Evolutionary conservation across 2,329 filamentous ascomycete species (phyloP), one percentile per base, ranked within the genome.

Genomic region (Colletotrichum navitas): DNA sequence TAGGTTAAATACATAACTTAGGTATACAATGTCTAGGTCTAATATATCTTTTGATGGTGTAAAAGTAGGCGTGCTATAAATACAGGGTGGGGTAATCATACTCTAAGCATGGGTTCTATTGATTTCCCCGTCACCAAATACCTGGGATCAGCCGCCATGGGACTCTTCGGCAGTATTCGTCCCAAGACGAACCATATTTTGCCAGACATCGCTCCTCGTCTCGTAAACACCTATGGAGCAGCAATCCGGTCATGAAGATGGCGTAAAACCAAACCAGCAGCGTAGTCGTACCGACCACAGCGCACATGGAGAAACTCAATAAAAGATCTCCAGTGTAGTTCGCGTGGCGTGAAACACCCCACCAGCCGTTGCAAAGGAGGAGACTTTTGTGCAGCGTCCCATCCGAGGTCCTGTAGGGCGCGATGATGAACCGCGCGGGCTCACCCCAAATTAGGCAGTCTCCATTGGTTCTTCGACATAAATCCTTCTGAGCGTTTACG

Each of bases 131-230:
- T 29, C 29, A 79, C 77, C 77, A 79, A 34, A 79, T 39, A 2
- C 77, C 77, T 8, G 80, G 83, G 16, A 85, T 68, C 14, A 85
- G 78, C 32, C 82, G 80, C 80, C 81, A 86, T 12, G 74, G 78
- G 4, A 86, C 84, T 5, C 75, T 79, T 26, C 68, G 71, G 72
- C 83, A 83, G 74, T 86, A 86, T 54, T 80, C 79, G 10, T 80
- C 77, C 85, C 85, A 86, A 1, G 78, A 78, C 3, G 78, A 74
- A 2, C 85, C 84, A 66, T 86, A 86, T 72, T 86, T 86, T 26
- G 76, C 78, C 2, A 76, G 78, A 51, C 83, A 85, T 11, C 84
- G 77, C 63, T 80, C 79, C 75, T 86, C 85, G 60, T 86, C 85
- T 12, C 84, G 79, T 43, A 80, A 78, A 56, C 83, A 85, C 7